Evolutionary conservation across 2,329 filamentous ascomycete genomes (phyloP).

Genomic region (Ascochyta koolunga): DNA sequence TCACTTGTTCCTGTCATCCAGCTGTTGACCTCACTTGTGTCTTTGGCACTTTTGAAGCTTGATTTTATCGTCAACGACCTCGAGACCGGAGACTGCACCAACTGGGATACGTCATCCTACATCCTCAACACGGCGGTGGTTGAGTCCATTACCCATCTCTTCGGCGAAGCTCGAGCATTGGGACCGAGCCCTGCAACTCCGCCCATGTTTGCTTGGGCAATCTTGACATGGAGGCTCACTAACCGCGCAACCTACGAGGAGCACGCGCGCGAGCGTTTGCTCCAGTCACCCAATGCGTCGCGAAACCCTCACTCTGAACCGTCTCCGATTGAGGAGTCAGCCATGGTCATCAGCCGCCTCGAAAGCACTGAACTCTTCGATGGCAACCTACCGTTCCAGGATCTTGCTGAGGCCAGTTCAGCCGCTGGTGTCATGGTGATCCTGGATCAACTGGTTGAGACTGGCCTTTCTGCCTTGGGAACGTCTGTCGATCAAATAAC

Average conservation of each 20-base stretch:
- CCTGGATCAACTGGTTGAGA: conserved; percentile 33
- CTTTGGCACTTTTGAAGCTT: conserved; percentile 73
- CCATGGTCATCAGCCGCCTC: conserved; percentile 28
- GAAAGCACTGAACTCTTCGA: conserved; percentile 37
- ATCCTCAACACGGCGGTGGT: conserved; percentile 72
- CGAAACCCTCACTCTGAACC: conserved; percentile 19
- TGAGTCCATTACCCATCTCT: conserved; percentile 73
- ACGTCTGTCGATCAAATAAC: conserved; percentile 59
- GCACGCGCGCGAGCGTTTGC: conserved; percentile 35
- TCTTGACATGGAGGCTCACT: conserved; percentile 58
- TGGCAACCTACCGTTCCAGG: conserved; percentile 30
- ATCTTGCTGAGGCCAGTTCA: conserved; percentile 35
- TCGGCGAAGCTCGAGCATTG: conserved; percentile 62
- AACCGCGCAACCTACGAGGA: conserved; percentile 30
- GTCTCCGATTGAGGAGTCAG: conserved; percentile 37
- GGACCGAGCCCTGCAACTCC: conserved; percentile 71
- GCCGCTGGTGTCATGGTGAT: conserved; percentile 33
- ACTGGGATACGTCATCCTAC: conserved; percentile 60
- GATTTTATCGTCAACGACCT: conserved; percentile 62
- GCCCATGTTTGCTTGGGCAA: conserved; percentile 79
- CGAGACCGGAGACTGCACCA: conserved; percentile 30
- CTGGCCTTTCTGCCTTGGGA: conserved; percentile 51
- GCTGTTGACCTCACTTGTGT: conserved; percentile 71
- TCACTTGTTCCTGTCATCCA: conserved; percentile 68
- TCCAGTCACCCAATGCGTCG: conserved; percentile 28